Percentiles rank a stretch among this genome's conserved stretches.
Conservation (phyloP, 2,329 filamentous ascomycete species). For the Escovopsis sp. region DNA sequence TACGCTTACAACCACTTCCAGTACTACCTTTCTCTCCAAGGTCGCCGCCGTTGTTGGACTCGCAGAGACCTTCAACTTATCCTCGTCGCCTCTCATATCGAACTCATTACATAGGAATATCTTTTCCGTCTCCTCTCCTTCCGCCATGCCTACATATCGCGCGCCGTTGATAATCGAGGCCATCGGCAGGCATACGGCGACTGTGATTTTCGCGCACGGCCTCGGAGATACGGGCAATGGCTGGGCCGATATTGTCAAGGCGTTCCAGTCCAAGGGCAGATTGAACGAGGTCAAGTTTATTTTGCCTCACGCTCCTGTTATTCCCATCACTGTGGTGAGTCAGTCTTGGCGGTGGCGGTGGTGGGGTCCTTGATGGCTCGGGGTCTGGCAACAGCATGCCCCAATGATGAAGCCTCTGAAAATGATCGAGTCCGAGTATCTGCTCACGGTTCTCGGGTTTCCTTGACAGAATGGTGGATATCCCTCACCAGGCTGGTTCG, state of each 20-base stretch:
- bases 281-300: conserved; percentile 89
- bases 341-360: too few relatives aligned
- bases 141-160: conserved; percentile 11
- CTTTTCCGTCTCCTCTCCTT: too few relatives aligned
- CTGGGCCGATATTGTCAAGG: conserved; percentile 72
- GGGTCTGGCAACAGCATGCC: too few relatives aligned
- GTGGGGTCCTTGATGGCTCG: too few relatives aligned
- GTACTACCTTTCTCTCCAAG: too few relatives aligned
- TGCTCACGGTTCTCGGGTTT: too few relatives aligned
- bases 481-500: conserved; percentile 78
- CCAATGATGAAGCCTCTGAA: too few relatives aligned
- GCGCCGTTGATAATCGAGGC: conserved; percentile 61
- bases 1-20: too few relatives aligned
- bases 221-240: conserved; percentile 71
- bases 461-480: conserved; percentile 51
- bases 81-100: too few relatives aligned
- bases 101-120: too few relatives aligned
- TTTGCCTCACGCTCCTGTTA: conserved; percentile 76
- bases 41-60: background rate
- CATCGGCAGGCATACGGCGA: conserved; percentile 72
- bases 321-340: conserved; percentile 57
- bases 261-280: conserved; percentile 65
- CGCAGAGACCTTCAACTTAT: too few relatives aligned
- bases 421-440: too few relatives aligned
- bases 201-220: conserved; percentile 87